Conservation (phyloP, 2,329 filamentous ascomycete species). For the Graphium sp. region DNA sequence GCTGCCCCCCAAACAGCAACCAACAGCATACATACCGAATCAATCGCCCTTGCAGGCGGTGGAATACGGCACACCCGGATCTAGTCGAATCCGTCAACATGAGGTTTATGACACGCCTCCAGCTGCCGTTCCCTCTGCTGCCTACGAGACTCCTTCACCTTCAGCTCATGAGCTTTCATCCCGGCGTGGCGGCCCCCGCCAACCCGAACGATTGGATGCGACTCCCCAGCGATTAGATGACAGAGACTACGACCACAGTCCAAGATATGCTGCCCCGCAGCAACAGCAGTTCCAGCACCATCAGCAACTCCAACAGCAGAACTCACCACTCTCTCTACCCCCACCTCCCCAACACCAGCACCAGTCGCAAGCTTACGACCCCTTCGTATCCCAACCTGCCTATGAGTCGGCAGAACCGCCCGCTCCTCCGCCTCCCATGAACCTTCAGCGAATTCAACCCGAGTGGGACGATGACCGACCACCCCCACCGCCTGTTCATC, state of each 20-base stretch:
- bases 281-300: conserved; percentile 16
- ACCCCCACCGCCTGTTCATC: conserved; percentile 39
- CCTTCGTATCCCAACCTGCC: neutral
- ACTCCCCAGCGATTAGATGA: conserved; percentile 18
- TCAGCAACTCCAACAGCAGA: conserved; percentile 14
- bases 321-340: conserved; percentile 13
- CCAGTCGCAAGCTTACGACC: neutral
- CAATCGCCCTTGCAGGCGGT: conserved; percentile 35
- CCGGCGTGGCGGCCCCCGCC: conserved; percentile 11
- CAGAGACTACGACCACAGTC: conserved; percentile 16
- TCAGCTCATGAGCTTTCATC: conserved; percentile 7
- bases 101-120: neutral
- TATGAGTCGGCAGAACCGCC: conserved; percentile 2
- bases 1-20: conserved; percentile 22
- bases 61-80: conserved; percentile 21
- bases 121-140: neutral
- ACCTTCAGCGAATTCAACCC: conserved; percentile 7
- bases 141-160: conserved; percentile 15
- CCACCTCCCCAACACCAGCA: neutral
- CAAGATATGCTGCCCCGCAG: conserved; percentile 14
- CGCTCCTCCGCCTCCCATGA: conserved; percentile 2
- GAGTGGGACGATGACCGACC: conserved; percentile 26
- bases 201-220: conserved; percentile 18
- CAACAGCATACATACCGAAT: conserved; percentile 23
- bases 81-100: neutral